These are phyloP conservation scores for Cutaneotrichosporon dermatis DNA, from an alignment of 1,284 basidiomycete genomes.

Conservation along the genomic window DNA sequence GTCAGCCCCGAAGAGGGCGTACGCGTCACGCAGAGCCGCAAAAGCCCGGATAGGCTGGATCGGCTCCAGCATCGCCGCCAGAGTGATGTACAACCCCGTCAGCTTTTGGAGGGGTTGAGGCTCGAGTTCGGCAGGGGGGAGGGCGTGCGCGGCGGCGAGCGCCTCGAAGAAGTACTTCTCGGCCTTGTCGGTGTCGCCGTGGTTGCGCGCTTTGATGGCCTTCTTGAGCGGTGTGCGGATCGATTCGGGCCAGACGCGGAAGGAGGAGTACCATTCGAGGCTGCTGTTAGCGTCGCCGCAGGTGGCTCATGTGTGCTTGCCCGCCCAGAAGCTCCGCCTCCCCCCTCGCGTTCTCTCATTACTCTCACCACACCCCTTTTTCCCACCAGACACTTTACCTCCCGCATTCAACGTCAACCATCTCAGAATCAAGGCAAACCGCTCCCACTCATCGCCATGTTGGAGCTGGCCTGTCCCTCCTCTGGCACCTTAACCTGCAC, in stretches of 20 bases:
- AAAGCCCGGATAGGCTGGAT: conserved; percentile 35
- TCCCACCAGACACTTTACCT: no score
- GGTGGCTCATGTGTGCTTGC: background rate
- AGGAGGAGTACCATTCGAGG: conserved; percentile 46
- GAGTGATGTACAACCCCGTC: conserved; percentile 44
- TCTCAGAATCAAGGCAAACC: background rate
- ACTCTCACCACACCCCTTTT: no score
- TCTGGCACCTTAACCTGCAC: conserved; percentile 8
- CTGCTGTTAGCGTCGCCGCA: conserved; percentile 18
- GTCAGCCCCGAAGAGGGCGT: conserved; percentile 31
- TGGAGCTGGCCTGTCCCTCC: background rate
- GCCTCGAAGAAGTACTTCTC: conserved; percentile 43
- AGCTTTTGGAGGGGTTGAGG: conserved; percentile 45
- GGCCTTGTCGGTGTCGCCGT: conserved; percentile 37
- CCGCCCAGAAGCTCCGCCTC: no score
- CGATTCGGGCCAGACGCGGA: conserved; percentile 45
- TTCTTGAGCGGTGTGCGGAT: conserved; percentile 41
- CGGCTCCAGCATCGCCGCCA: conserved; percentile 39
- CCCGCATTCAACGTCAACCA: no score
- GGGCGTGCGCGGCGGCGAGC: conserved; percentile 27
- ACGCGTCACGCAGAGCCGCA: conserved; percentile 30
- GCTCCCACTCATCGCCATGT: no score
- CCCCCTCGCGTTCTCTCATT: no score
- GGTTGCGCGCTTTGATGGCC: conserved; percentile 42
- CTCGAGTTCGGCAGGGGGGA: conserved; percentile 30